Conservation (phyloP, 495 filamentous ascomycete genomes). For the Glutinoglossum americanum region DNA sequence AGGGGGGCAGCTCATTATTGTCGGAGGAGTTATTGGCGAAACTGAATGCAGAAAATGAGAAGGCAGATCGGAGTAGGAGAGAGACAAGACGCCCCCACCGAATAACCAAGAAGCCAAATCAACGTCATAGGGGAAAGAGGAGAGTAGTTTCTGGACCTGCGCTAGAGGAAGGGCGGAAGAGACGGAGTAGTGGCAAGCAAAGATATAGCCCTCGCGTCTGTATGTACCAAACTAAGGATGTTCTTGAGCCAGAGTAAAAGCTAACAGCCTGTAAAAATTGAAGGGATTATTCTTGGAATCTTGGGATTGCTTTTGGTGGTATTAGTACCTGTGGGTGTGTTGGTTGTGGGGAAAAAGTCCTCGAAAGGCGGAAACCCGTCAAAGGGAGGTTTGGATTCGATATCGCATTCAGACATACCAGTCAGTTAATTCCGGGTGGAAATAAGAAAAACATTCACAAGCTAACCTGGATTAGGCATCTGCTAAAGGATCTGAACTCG, state of each 20-base stretch:
- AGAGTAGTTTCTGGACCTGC: conserved; percentile 18
- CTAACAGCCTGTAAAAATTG: conserved; percentile 16
- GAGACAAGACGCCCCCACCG: conserved; percentile 5
- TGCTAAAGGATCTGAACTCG: conserved; percentile 55
- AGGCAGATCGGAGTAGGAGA: not conserved
- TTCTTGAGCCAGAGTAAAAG: conserved; percentile 18
- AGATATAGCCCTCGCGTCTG: not conserved
- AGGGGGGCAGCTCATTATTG: conserved; percentile 17
- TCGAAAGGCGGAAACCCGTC: conserved; percentile 17
- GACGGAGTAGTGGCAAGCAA: conserved; percentile 9
- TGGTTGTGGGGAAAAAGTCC: conserved; percentile 43
- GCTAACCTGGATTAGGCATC: conserved; percentile 8
- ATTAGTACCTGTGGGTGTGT: conserved; percentile 50
- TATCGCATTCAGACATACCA: not conserved
- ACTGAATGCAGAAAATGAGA: conserved; percentile 34
- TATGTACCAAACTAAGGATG: not conserved
- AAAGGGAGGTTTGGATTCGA: conserved; percentile 28
- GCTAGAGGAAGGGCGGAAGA: conserved; percentile 14
- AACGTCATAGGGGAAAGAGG: conserved; percentile 10
- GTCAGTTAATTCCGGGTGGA: conserved; percentile 12
- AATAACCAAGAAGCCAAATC: conserved; percentile 10
- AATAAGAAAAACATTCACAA: conserved; percentile 33
- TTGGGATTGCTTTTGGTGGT: conserved; percentile 44
- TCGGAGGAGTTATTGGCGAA: conserved; percentile 39
- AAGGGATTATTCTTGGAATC: conserved; percentile 30